phyloP scores from a whole-genome alignment of 257 asterid genomes.

The Plantago ovata region DNA sequence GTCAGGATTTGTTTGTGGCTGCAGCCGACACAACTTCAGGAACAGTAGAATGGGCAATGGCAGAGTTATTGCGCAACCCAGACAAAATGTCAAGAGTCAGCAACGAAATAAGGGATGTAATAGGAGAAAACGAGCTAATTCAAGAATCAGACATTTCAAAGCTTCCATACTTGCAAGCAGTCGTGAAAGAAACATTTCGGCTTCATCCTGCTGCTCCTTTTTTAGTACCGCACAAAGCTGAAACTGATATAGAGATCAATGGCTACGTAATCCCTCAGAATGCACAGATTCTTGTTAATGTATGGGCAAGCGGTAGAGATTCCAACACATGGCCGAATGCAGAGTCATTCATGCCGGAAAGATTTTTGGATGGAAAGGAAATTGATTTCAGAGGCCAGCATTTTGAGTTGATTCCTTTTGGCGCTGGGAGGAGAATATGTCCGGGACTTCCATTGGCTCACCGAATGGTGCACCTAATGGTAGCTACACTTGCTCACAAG shows the following conservation, averaged over 20 bases:
- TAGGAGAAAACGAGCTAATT: constrained; percentile 1
- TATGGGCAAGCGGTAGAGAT: constrained; percentile 9
- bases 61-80: constrained; percentile 12
- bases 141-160: constrained; percentile 14
- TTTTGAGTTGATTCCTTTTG: constrained; percentile 14
- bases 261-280: neutral
- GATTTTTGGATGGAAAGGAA: neutral
- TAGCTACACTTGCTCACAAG: constrained; percentile 6
- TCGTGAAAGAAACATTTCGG: constrained; percentile 8
- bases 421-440: constrained; percentile 14
- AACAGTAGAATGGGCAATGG: constrained; percentile 13
- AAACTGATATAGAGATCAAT: constrained; percentile 3
- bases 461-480: constrained; percentile 17
- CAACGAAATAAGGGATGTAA: constrained; percentile 2
- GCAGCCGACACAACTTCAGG: constrained; percentile 15
- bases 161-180: constrained; percentile 17
- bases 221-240: constrained; percentile 16
- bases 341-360: constrained; percentile 7
- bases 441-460: constrained; percentile 16
- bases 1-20: constrained; percentile 15
- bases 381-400: neutral
- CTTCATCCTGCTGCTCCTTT: constrained; percentile 4
- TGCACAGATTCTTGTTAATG: constrained; percentile 8
- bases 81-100: constrained; percentile 7
- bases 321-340: constrained; percentile 8